Base-by-base conservation (phyloP, 805 yeast genomes). In the Brettanomyces naardenensis region DNA sequence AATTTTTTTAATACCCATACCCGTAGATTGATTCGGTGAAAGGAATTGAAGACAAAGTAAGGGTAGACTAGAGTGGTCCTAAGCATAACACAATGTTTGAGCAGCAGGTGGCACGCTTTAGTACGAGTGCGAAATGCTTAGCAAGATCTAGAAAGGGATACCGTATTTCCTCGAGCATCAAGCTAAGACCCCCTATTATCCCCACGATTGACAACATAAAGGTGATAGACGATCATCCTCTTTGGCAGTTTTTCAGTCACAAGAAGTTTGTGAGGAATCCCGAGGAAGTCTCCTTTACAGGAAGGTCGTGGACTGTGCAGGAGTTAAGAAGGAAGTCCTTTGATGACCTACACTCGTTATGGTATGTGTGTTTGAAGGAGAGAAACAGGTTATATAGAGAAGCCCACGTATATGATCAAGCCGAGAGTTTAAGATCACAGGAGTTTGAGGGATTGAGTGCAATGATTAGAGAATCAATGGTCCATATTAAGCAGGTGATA, bases 271-370 rank as follows among this genome's bases (percentile, higher is more conserved):
- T 83, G 42, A 73, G 97, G 48, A 56, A 66, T 2, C 60, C 71
- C 3, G 73, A 68, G 2, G 84, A 79, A 18, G 51, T 77, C 21
- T 65, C 72, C 36, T 54, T 59, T 21, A 62, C 66, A 7, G 79
- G 92, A 13, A 71, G 95, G 50, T 65, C 92, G 4, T 92, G 98
- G 98, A 64, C 81, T 5, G 69, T 88, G 38, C 81, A 87, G 4
- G 97, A 90, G 56, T 72, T 92, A 50, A 78, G 98, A 58, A 73
- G 94, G 44, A 92, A 92, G 60, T 76, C 86, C 14, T 92, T 88
- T 54, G 92, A 88, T 29, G 98, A 92, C 56, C 66, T 92, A 49
- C 98, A 92, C 60, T 73, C 78, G 27, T 66, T 92, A 51, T 92
- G 98, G 97, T 90, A 86, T 58, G 70, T 81, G 31, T 77, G 89